Conservation (phyloP, 1,284 basidiomycete species). For the Cutaneotrichosporon mucoides region DNA sequence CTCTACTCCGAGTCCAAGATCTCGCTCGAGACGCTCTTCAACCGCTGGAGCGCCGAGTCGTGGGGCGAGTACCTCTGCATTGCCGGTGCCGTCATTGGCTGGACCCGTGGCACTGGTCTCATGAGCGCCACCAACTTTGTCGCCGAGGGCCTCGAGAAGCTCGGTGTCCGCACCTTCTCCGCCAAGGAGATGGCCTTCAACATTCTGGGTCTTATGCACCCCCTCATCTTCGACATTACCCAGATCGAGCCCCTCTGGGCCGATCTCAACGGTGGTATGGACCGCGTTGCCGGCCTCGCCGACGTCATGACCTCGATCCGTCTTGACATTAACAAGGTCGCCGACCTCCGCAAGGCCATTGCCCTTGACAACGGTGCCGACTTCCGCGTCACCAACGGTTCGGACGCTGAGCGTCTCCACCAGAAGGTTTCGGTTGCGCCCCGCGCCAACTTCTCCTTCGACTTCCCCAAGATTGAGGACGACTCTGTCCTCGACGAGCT, state of each 20-base stretch:
- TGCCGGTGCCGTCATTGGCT: conserved; percentile 96
- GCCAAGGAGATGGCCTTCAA: conserved; percentile 99
- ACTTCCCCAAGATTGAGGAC: conserved; percentile 78
- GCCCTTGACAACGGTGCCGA: conserved; percentile 91
- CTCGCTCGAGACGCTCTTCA: conserved; percentile 94
- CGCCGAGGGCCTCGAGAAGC: conserved; percentile 86
- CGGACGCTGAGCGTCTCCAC: conserved; percentile 86
- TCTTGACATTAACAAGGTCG: conserved; percentile 67
- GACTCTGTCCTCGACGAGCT: conserved; percentile 66
- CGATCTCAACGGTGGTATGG: conserved; percentile 95
- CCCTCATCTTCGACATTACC: conserved; percentile 98
- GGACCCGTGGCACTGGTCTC: conserved; percentile 97
- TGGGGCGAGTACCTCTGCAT: conserved; percentile 99
- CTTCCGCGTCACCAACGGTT: conserved; percentile 86
- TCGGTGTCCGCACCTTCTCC: conserved; percentile 95
- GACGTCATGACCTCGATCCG: conserved; percentile 88
- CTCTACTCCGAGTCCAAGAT: conserved; percentile 99
- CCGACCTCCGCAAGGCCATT: conserved; percentile 87
- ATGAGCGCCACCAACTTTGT: conserved; percentile 96
- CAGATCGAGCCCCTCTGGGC: conserved; percentile 99
- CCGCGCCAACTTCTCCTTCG: conserved; percentile 94
- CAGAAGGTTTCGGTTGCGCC: conserved; percentile 91
- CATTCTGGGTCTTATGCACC: conserved; percentile 97
- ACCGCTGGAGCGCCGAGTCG: conserved; percentile 95
- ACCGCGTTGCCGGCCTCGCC: conserved; percentile 88